Base-by-base conservation (phyloP, 2,329 filamentous ascomycete species). In the Scortechinia acanthostroma region DNA sequence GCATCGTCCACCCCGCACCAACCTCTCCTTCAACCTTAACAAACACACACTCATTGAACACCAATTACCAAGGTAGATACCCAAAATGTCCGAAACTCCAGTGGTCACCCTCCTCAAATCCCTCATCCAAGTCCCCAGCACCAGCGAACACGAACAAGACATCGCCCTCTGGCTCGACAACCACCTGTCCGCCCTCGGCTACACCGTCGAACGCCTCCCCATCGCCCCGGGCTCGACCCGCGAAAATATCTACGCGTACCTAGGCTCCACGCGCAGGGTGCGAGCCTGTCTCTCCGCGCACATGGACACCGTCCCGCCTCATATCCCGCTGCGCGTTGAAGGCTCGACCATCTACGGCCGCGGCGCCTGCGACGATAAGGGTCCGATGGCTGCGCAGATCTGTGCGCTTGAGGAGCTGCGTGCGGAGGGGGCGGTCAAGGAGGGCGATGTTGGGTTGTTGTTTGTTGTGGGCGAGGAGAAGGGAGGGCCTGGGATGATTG, bases 381-480 rank as follows among this genome's bases (percentile, higher is more conserved):
- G 69, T 14, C 77, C 73, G 53, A 73, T 93, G 13, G 87, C 88
- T 0, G 74, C 87, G 4, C 86, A 91, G 61, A 77, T 91, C 48
- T 76, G 74, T 19, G 88, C 88, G 0, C 65, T 87, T 3, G 65
- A 75, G 49, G 64, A 75, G 51, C 69, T 87, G 4, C 55, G 79
- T 3, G 54, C 58, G 0, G 52, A 63, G 0, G 58, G 58, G 0
- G 53, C 60, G 23, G 60, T 78, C 28, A 35, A 46, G n/a, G 51
- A 56, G 5, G 68, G 68, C 2, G 76, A 83, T 52, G 64, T 81
- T 0, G 71, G 80, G 48, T 65, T 88, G 14, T 59, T 85, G 1
- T 86, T 76, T 50, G 83, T 88, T 0, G 87, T 95, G 0, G 90
- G 88, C 48, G 91, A 98, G 62, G 91, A 97, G 62, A 75, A 73